Evolutionary conservation across 305 asterid species (phyloP), one percentile per base, ranked within the genome.

Genomic region (Lippia alba): DNA sequence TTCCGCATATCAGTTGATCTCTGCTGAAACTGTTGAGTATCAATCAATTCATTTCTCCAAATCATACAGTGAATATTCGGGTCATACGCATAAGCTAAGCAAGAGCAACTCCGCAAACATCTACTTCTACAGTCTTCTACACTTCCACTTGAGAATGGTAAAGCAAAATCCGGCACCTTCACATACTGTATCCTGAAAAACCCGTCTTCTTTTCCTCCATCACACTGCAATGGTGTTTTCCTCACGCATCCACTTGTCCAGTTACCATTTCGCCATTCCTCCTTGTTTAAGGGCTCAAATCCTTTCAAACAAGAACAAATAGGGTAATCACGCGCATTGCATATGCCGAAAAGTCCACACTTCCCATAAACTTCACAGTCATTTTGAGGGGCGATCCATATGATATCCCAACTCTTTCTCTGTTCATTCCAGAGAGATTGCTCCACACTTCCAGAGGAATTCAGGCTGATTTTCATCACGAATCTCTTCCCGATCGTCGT

Each of bases 101-200:
- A 86, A 19, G 89, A 84, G 73, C 94, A 87, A 12, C 81, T 74
- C 9, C 71, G n/a, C 66, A 16, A 69, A 74, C 94, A 87, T 39
- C 56, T 66, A 5, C 11, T 30, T 18, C 73, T 33, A 39, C 94
- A 89, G 12, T 84, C 83, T 6, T 74, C 83, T 48, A 51, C 74
- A 44, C 4, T 39, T 17, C 49, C 30, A 12, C 69, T 12, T 4
- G 34, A 12, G 12, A 66, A 66, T 15, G 6, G 71, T 48, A 78
- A 48, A 1, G 80, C 80, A 12, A 84, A 84, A 55, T 89, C 97
- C 0, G 94, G 92, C 36, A 90, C 86, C 72, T 85, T 90, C 71
- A 81, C 70, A 10, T 50, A 78, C 66, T 24, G 76, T 46, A 87
- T 60, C 83, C 60, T 78, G 54, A 78, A 12, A 66, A 82, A 91